Evolutionary conservation across 2,329 filamentous ascomycete genomes (phyloP), one percentile per base, ranked within the genome.

Genomic region (Alternaria dauci): DNA sequence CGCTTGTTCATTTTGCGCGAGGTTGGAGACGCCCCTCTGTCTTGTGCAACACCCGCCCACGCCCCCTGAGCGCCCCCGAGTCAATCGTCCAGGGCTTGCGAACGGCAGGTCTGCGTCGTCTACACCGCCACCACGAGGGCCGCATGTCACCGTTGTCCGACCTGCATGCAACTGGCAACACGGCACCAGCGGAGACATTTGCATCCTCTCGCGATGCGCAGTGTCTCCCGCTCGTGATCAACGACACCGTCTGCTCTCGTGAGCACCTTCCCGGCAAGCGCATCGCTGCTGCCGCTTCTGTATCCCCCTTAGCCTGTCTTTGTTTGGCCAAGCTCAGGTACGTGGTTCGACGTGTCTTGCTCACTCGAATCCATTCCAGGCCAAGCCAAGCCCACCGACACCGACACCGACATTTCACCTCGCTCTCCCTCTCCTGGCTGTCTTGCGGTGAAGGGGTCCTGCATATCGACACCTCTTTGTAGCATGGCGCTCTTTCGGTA

Each of bases 51-150:
- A 50, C 36, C 30, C 52, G 38, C 38, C 16, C 42, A 30, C 56
- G 43, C 69, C 70, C 70, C 69, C 39, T 71, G 69, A 73, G 67
- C 62, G 55, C 60, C 50, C 38, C 47, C 58, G 59, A 59, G 55
- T 51, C 57, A 59, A 44, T 30, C 51, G 30, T 57, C 54, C 53
- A 51, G 61, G 60, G 60, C 63, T 51, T 52, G 61, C 67, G 67
- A 73, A 68, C 68, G 69, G 63, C 68, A 66, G 61, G 55, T 53
- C 60, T 62, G 55, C 57, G 54, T 55, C 39, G 54, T 58, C 14
- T 50, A 50, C 46, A 50, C 52, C 53, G 48, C 63, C 58, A 54
- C 68, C 61, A 69, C 61, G 62, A 69, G 61, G 61, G 60, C 58
- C 59, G 59, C 54, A 58, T 52, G 20, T 30, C 30, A 58, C 41